Percentiles rank a stretch among this genome's conserved stretches.
phyloP scores from a whole-genome alignment of 1,284 basidiomycete species.

The Chalciporus piperatoides region DNA sequence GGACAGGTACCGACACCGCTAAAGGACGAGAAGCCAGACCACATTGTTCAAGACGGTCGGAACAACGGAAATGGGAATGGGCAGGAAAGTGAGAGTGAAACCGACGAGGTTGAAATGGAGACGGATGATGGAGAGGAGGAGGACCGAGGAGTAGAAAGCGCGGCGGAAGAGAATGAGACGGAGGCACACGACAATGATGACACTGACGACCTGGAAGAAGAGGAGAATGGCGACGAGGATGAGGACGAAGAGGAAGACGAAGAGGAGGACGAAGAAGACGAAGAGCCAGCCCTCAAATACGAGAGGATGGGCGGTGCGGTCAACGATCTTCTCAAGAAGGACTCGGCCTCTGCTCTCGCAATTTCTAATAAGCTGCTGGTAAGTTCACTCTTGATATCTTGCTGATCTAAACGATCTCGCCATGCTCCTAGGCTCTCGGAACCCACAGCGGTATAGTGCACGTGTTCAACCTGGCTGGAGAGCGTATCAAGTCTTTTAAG shows the following conservation, averaged over 20 bases:
- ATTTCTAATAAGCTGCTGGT: conserved; percentile 78
- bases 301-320: conserved; percentile 74
- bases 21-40: conserved; percentile 5
- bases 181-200: conserved; percentile 7
- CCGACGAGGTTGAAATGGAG: conserved; percentile 6
- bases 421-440: conserved; percentile 64
- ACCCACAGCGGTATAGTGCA: conserved; percentile 93
- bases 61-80: conserved; percentile 21
- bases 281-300: conserved; percentile 91
- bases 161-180: background rate
- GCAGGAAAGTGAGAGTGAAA: conserved; percentile 5
- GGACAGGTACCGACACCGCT: background rate
- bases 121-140: conserved; percentile 9
- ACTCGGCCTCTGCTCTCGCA: conserved; percentile 80
- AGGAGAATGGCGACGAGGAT: conserved; percentile 35
- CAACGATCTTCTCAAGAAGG: conserved; percentile 82
- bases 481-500: conserved; percentile 86
- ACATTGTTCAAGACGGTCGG: conserved; percentile 2
- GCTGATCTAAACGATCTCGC: conserved; percentile 5
- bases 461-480: conserved; percentile 76
- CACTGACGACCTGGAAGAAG: conserved; percentile 28
- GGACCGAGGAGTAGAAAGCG: background rate
- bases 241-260: conserved; percentile 52
- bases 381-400: conserved; percentile 24
- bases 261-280: conserved; percentile 64